Base-by-base conservation (phyloP, 75 land plant species). In the Selaginella tamariscina region DNA sequence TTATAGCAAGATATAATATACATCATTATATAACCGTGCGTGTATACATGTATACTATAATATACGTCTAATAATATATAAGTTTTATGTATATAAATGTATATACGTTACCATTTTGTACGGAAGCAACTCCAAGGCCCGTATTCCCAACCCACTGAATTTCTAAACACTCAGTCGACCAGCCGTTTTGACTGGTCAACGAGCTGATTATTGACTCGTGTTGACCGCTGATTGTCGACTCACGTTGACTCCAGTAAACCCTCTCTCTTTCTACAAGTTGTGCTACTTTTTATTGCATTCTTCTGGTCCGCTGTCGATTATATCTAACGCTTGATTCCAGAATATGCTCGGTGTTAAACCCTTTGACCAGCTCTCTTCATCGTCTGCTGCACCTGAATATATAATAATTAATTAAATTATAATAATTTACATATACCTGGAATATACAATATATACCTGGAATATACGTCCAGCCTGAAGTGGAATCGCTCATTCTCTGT, bases 331-430 rank as follows among this genome's bases (percentile, higher is more conserved):
- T 77, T 95, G 70, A 55, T 81, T 83, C 99, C 99, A 95, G 60
- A 95, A 95, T 20, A 95, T 77, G 2, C 56, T 26, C 30, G 99
- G 92, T 27, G 87, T 66, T 57, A 95, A 77, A 11, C 92, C 99
- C 55, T 87, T 68, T 24, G 99, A 88, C 99, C 99, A 95, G 62
- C 97, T 91, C 65, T 95, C 99, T 79, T 95, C 99, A 70, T 95
- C 99, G 73, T 95, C 99, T 56, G 87, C 99, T 20, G 99, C 96
- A 69, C 99, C 99, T 30, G 98, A 71, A n/a, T n/a, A n/a, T 55
- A 94, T 94, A 20, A 49, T 49, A 11, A 49, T 11, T 11, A 49
- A 49, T 20, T 49, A 11, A 11, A 49, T 11, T 20, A 11, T 49
- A 49, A 49, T 20, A 11, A 11, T 11, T 49, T 11, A 49, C 11